phyloP scores from a whole-genome alignment of 2,329 filamentous ascomycete genomes.

The Scortechinia acanthostroma region DNA sequence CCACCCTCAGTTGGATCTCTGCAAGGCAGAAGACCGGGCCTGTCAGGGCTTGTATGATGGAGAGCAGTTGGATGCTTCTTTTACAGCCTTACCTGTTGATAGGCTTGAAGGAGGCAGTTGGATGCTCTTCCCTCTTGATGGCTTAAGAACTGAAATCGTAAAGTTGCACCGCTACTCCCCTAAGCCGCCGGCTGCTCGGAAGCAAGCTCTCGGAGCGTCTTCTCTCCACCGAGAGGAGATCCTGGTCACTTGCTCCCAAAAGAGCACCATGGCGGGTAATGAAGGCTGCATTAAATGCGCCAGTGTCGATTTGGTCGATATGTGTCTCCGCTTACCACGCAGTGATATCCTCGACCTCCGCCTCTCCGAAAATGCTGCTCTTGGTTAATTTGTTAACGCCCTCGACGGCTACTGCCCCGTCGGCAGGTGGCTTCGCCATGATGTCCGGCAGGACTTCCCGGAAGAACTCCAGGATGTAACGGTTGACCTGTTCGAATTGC shows the following conservation, averaged over 20 bases:
- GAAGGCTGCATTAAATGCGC: neutral
- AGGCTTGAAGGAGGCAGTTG: slow-evolving; percentile 1
- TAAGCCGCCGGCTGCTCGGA: neutral
- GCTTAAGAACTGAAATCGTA: neutral
- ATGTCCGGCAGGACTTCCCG: neutral
- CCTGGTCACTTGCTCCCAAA: neutral
- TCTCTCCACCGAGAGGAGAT: neutral
- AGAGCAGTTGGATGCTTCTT: slow-evolving; percentile 3
- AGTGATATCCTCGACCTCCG: slow-evolving; percentile 1
- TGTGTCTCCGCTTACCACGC: neutral
- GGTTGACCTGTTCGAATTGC: slow-evolving; percentile 16
- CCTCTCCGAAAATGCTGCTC: slow-evolving; percentile 1
- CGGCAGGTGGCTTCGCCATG: neutral
- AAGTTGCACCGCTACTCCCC: neutral
- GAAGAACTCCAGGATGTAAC: slow-evolving; percentile 1
- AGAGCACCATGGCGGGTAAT: neutral
- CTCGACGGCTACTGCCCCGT: neutral
- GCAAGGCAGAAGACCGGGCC: neutral
- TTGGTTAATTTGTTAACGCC: slow-evolving; percentile 1
- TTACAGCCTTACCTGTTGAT: neutral
- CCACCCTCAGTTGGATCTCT: neutral
- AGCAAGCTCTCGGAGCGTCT: neutral
- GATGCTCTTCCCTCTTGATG: slow-evolving; percentile 1
- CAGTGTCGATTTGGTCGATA: neutral
- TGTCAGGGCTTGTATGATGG: neutral